Evolutionary conservation across 1,284 basidiomycete species (phyloP).

Genomic region (Apiotrichum akiyoshidainum): DNA sequence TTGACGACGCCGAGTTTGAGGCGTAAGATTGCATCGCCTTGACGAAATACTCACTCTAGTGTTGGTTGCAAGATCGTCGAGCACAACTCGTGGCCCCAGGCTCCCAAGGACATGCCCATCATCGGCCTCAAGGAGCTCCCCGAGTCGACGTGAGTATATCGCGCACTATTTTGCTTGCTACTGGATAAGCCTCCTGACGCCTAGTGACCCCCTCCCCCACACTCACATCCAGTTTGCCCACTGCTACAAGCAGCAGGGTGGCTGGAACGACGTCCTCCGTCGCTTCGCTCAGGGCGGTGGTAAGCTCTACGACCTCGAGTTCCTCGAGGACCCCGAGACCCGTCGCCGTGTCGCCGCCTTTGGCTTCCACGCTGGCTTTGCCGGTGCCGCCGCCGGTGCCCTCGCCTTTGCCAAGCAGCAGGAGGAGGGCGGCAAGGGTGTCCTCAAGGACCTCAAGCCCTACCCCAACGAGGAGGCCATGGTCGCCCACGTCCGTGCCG

Average conservation of each 20-base stretch:
- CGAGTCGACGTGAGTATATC: slow-evolving; percentile 57
- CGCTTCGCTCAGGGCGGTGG: slow-evolving; percentile 86
- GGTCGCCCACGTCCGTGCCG: slow-evolving; percentile 67
- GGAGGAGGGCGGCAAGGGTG: slow-evolving; percentile 57
- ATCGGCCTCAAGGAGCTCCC: slow-evolving; percentile 96
- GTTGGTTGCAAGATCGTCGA: slow-evolving; percentile 85
- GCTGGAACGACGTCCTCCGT: slow-evolving; percentile 83
- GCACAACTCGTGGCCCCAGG: slow-evolving; percentile 82
- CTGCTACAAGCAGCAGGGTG: slow-evolving; percentile 95
- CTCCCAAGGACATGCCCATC: slow-evolving; percentile 73
- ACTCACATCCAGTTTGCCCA: slow-evolving; percentile 99
- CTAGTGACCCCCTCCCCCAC: slow-evolving; percentile 70
- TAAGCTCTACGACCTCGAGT: slow-evolving; percentile 94
- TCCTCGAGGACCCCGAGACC: slow-evolving; percentile 79
- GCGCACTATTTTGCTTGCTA: not conserved
- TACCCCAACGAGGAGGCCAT: slow-evolving; percentile 77
- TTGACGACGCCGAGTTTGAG: slow-evolving; percentile 90
- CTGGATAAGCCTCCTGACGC: not conserved
- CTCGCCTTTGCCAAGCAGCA: slow-evolving; percentile 74
- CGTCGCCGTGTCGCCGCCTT: slow-evolving; percentile 92
- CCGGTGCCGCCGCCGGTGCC: slow-evolving; percentile 89
- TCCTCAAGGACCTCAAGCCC: slow-evolving; percentile 68
- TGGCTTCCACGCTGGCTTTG: slow-evolving; percentile 97
- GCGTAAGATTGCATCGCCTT: slow-evolving; percentile 59
- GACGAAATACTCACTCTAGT: slow-evolving; percentile 50